These are phyloP conservation scores for Fraxinus velutina DNA, from an alignment of 305 asterid species.

Conservation along the genomic window DNA sequence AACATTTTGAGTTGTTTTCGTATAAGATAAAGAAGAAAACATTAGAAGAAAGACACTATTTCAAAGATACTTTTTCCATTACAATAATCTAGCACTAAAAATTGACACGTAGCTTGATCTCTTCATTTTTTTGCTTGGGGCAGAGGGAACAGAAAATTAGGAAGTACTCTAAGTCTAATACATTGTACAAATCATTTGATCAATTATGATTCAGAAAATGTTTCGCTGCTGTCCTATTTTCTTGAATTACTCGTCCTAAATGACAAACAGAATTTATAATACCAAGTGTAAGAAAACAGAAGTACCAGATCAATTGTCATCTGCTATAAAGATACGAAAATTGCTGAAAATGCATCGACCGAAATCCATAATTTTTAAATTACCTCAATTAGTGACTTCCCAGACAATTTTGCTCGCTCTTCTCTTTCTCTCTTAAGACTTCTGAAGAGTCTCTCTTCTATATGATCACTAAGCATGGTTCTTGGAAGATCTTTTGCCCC, in stretches of 20 bases:
- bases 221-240: not conserved
- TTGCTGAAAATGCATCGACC: conserved; percentile 7
- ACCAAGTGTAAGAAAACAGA: not conserved
- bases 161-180: not conserved
- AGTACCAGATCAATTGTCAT: not conserved
- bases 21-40: not conserved
- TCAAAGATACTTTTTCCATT: not conserved
- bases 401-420: conserved; percentile 48
- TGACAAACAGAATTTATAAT: not conserved
- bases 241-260: not conserved
- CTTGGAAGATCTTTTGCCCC: conserved; percentile 69
- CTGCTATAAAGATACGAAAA: not conserved
- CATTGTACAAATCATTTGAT: not conserved
- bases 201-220: conserved; percentile 3
- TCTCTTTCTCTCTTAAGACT: conserved; percentile 56
- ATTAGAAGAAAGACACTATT: not conserved
- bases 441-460: conserved; percentile 59
- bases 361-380: conserved; percentile 14
- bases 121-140: not conserved
- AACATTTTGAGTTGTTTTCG: not conserved
- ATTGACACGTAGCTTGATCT: not conserved
- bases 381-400: conserved; percentile 55
- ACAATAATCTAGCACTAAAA: not conserved
- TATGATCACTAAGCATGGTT: conserved; percentile 70
- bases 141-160: not conserved